Percentiles rank a stretch among this genome's conserved stretches.
phyloP scores from a whole-genome alignment of 129 eudicot genomes.

The Arctium minus region DNA sequence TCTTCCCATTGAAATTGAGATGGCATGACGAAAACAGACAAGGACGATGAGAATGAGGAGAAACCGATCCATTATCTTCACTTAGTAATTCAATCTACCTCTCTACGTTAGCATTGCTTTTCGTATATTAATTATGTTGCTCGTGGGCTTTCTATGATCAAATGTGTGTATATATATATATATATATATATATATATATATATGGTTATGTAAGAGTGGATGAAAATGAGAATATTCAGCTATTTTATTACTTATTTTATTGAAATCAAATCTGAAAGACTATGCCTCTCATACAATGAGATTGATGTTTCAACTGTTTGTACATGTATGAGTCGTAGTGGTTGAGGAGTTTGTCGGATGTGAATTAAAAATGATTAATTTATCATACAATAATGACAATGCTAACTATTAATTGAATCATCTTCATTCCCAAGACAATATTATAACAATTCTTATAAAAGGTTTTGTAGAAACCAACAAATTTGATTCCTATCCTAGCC shows the following conservation, averaged over 20 bases:
- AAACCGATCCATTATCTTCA: not conserved
- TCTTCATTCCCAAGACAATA: not conserved
- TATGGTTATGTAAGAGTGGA: too few species aligned
- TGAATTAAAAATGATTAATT: not conserved
- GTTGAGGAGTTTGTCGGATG: not conserved
- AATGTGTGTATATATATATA: too few species aligned
- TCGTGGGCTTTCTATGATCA: not conserved
- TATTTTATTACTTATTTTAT: too few species aligned
- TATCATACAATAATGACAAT: not conserved
- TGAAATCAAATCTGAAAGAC: too few species aligned
- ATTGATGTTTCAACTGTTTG: too few species aligned
- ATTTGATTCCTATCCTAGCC: not conserved
- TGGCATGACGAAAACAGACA: not conserved
- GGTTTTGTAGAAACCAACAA: not conserved
- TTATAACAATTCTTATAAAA: not conserved
- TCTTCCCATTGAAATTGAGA: not conserved
- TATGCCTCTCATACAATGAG: too few species aligned
- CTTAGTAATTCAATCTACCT: not conserved
- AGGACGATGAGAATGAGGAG: not conserved
- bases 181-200: too few species aligned
- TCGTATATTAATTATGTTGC: not conserved
- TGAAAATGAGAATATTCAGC: too few species aligned
- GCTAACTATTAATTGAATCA: not conserved
- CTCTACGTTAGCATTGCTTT: not conserved
- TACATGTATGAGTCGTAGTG: not conserved